These are phyloP conservation scores for Nemania serpens DNA, from an alignment of 2,329 filamentous ascomycete genomes.

Conservation along the genomic window DNA sequence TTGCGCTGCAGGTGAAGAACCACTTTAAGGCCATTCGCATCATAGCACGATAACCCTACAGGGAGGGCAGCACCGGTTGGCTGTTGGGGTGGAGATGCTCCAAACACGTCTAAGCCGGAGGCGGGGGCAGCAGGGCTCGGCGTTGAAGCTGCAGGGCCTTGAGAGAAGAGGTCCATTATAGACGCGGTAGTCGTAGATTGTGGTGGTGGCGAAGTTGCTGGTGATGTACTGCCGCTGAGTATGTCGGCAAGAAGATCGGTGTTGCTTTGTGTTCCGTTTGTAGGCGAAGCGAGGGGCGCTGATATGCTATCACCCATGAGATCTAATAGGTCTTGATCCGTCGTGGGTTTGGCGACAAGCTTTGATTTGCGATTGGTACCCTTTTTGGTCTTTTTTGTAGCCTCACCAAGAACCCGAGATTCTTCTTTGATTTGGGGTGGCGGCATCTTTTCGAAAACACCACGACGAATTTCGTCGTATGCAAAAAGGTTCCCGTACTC, in stretches of 20 bases:
- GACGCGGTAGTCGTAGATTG: constrained; percentile 64
- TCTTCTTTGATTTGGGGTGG: constrained; percentile 96
- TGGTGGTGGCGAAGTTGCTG: constrained; percentile 55
- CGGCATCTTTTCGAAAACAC: constrained; percentile 97
- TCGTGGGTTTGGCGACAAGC: constrained; percentile 70
- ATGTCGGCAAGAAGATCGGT: constrained; percentile 91
- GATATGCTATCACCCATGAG: constrained; percentile 81
- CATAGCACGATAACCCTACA: constrained; percentile 74
- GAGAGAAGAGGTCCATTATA: constrained; percentile 88
- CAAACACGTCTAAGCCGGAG: constrained; percentile 57
- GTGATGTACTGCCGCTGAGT: constrained; percentile 66
- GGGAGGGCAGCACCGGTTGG: constrained; percentile 47
- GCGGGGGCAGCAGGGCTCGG: constrained; percentile 53
- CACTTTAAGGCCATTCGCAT: constrained; percentile 82
- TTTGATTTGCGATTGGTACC: constrained; percentile 75
- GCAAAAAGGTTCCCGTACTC: constrained; percentile 96
- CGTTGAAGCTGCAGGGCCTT: constrained; percentile 47
- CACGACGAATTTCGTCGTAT: constrained; percentile 82
- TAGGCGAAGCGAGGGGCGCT: constrained; percentile 61
- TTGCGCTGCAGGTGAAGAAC: constrained; percentile 85
- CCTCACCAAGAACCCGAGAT: constrained; percentile 85
- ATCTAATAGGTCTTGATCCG: constrained; percentile 90
- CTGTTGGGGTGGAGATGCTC: constrained; percentile 54
- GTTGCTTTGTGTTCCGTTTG: constrained; percentile 67
- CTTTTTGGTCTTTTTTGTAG: constrained; percentile 70